phyloP scores from a whole-genome alignment of 2,329 filamentous ascomycete genomes.

The Salinomyces thailandicus region DNA sequence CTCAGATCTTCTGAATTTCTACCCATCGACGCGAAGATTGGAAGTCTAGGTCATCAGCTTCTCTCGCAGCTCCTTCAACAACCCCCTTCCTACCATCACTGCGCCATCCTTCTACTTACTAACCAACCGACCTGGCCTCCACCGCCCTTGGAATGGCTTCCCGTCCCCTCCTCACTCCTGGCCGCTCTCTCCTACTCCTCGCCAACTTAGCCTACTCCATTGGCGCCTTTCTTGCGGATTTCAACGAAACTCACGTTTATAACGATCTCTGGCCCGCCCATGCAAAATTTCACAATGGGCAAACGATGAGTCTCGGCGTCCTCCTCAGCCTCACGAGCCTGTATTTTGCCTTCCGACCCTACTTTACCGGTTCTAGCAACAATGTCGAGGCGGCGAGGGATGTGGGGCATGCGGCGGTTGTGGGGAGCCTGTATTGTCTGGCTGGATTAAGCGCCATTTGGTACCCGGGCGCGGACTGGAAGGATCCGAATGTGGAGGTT shows the following conservation, averaged over 20 bases:
- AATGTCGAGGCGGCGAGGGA: conserved; percentile 6
- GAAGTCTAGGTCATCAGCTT: too few relatives aligned
- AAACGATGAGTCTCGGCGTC: conserved; percentile 41
- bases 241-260: conserved; percentile 35
- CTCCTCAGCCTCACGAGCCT: conserved; percentile 29
- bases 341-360: conserved; percentile 27
- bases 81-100: too few relatives aligned
- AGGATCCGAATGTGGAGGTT: conserved; percentile 39
- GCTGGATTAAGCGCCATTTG: conserved; percentile 35
- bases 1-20: too few relatives aligned
- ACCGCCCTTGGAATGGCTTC: too few relatives aligned
- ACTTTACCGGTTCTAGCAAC: conserved; percentile 1
- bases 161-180: too few relatives aligned
- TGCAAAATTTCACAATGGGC: conserved; percentile 41
- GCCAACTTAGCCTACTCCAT: conserved; percentile 23
- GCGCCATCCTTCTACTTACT: too few relatives aligned
- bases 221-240: conserved; percentile 28
- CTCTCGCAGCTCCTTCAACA: too few relatives aligned
- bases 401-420: conserved; percentile 26
- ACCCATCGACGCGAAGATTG: too few relatives aligned
- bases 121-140: too few relatives aligned
- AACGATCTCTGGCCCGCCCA: conserved; percentile 34
- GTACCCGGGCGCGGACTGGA: conserved; percentile 36
- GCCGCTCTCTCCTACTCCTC: conserved; percentile 23
- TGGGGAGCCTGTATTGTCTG: conserved; percentile 36